phyloP scores from a whole-genome alignment of 257 asterid genomes.

The Fraxinus excelsior region DNA sequence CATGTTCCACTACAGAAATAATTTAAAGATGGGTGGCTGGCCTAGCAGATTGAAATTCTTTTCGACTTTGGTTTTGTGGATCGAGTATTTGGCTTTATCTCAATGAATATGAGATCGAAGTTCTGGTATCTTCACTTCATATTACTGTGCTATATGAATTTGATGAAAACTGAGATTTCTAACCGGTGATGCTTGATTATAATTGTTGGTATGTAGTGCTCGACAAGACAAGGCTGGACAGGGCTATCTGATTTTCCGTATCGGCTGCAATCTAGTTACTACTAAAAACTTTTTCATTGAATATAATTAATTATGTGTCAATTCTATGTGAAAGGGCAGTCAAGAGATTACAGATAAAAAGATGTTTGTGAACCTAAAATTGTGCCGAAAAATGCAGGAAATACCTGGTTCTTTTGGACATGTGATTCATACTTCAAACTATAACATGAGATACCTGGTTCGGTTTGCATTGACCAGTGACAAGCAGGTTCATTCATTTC shows the following conservation, averaged over 20 bases:
- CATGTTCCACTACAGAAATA: neutral
- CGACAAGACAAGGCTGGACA: no score
- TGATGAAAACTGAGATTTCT: neutral
- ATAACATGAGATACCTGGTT: neutral
- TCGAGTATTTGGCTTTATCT: neutral
- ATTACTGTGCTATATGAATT: neutral
- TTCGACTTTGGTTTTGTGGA: neutral
- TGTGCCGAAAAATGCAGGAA: neutral
- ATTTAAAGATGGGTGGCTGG: no score
- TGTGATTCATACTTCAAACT: neutral
- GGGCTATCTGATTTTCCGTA: no score
- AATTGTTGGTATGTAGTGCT: neutral
- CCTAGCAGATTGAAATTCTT: neutral
- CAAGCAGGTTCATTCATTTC: neutral
- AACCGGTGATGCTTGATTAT: neutral
- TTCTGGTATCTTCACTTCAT: neutral
- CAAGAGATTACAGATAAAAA: neutral
- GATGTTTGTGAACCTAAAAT: neutral
- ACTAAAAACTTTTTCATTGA: no score
- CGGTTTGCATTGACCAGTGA: neutral
- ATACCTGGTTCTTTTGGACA: neutral
- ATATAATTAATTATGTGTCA: neutral
- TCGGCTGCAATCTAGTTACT: neutral
- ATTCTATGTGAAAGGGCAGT: neutral
- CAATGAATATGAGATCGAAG: neutral